A percentile compares a stretch with the other conserved stretches of the same genome.
These are phyloP conservation scores for Berkeleyomyces basicola DNA, from an alignment of 2,329 filamentous ascomycete genomes.

Conservation along the genomic window DNA sequence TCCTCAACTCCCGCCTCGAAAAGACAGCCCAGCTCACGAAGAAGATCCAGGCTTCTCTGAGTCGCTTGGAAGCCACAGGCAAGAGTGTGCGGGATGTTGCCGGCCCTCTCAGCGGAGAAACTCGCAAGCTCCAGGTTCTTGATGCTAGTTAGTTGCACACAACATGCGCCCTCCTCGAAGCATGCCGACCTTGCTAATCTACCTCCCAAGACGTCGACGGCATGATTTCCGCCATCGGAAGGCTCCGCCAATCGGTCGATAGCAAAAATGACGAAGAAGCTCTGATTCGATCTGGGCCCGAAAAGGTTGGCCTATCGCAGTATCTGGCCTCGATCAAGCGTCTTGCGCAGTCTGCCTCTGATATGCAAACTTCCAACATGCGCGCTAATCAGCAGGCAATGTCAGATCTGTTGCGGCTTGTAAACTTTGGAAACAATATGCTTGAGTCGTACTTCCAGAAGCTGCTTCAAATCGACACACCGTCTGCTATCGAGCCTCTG, in stretches of 20 bases:
- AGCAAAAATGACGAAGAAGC: conserved; percentile 83
- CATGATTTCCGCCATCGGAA: conserved; percentile 73
- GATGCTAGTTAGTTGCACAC: conserved; percentile 46
- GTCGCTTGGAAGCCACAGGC: conserved; percentile 70
- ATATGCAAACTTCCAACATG: conserved; percentile 80
- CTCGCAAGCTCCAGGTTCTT: conserved; percentile 72
- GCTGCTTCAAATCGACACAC: conserved; percentile 57
- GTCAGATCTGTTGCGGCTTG: conserved; percentile 56
- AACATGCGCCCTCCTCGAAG: neutral
- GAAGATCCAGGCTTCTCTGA: conserved; percentile 81
- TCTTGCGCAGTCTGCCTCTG: conserved; percentile 64
- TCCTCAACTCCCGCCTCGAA: conserved; percentile 58
- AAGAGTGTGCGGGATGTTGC: conserved; percentile 85
- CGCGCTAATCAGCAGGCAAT: conserved; percentile 84
- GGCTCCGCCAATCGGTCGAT: conserved; percentile 76
- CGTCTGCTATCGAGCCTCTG: conserved; percentile 68
- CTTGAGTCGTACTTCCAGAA: conserved; percentile 73
- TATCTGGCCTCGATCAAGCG: conserved; percentile 85
- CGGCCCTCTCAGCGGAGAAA: conserved; percentile 83
- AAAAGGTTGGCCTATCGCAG: conserved; percentile 62
- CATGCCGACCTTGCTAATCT: neutral
- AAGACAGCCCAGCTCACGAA: conserved; percentile 89
- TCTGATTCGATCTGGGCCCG: conserved; percentile 76
- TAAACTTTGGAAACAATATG: conserved; percentile 65
- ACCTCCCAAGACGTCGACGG: conserved; percentile 55